Base-by-base conservation (phyloP, 257 asterid species). In the Solanum corneliomulleri region DNA sequence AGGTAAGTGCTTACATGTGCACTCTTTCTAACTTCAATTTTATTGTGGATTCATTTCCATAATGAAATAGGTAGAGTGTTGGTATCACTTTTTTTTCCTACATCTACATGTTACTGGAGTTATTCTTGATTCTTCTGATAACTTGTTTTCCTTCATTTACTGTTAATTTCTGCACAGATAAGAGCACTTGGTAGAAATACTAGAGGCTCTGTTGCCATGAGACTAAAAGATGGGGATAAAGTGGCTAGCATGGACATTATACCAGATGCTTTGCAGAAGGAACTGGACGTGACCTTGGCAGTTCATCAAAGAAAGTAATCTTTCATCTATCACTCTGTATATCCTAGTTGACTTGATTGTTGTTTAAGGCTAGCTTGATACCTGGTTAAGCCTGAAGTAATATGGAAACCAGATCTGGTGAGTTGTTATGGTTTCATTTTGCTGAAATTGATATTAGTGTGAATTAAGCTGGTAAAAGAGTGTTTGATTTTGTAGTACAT, bases 181-280 rank as follows among this genome's bases (percentile, higher is more conserved):
- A 93, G 99, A 90, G 93, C 99, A 27, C 95, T 94, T 83, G 96
- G 99, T 88, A 94, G 99, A 91, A 94, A 93, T 89, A 95, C 99
- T 52, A 94, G 99, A 89, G 99, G 99, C 76, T 92, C 97, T 39
- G 88, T 94, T 90, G 99, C 99, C 90, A 97, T 97, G 99, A 93
- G 96, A 90, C 89, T 97, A 87, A 97, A 91, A 90, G 92, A 86
- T 81, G 98, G 89, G 86, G 99, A 97, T 92, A 93, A 94, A 88
- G 93, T 97, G 93, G 98, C 99, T 41, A 91, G 99, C 94, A 92
- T 95, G 94, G 99, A 97, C 93, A 90, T 97, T 84, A 93, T 97
- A 89, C 98, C 97, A 69, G 95, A 96, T 81, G 94, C 93, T 70
- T 89, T 95, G 88, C 92, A 91, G 88, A 88, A 89, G 86, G 92